A percentile compares a stretch with the other conserved stretches of the same genome.
These are phyloP conservation scores for Botrytis aclada DNA, from an alignment of 2,329 filamentous ascomycete species.

Conservation along the genomic window DNA sequence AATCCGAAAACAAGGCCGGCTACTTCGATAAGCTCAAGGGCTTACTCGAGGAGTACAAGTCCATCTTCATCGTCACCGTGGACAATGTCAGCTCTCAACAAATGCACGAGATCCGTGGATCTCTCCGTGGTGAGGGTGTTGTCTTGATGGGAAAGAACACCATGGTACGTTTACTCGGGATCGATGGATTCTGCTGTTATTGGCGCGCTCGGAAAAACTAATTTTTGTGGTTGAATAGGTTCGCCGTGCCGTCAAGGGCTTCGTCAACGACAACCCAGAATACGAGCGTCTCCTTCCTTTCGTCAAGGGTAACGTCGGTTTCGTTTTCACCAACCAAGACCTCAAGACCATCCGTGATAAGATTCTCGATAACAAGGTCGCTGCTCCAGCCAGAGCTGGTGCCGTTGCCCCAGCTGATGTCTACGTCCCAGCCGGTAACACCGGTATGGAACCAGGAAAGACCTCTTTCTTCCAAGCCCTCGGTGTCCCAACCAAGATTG, in stretches of 20 bases:
- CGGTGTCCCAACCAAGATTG: slow-evolving; percentile 99
- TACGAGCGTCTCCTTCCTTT: slow-evolving; percentile 96
- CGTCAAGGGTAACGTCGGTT: slow-evolving; percentile 97
- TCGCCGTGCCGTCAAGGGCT: slow-evolving; percentile 95
- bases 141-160: slow-evolving; percentile 99
- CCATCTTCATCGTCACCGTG: slow-evolving; percentile 94
- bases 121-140: slow-evolving; percentile 87
- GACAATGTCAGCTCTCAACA: slow-evolving; percentile 99
- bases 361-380: slow-evolving; percentile 95
- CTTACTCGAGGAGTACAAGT: slow-evolving; percentile 94
- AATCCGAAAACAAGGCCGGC: slow-evolving; percentile 84
- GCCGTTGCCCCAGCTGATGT: slow-evolving; percentile 91
- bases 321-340: slow-evolving; percentile 99
- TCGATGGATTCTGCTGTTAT: not conserved
- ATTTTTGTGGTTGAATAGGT: slow-evolving; percentile 51
- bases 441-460: slow-evolving; percentile 99
- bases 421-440: slow-evolving; percentile 96
- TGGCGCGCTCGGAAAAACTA: slow-evolving; percentile 11
- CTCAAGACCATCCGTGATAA: slow-evolving; percentile 90
- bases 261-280: slow-evolving; percentile 85
- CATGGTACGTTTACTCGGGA: slow-evolving; percentile 62
- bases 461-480: slow-evolving; percentile 99
- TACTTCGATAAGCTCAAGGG: slow-evolving; percentile 99
- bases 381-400: slow-evolving; percentile 96
- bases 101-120: slow-evolving; percentile 99